A percentile compares a stretch with the other conserved stretches of the same genome.
Conservation (phyloP, 345 rosid species). For the Eucalyptus guilfoylei region DNA sequence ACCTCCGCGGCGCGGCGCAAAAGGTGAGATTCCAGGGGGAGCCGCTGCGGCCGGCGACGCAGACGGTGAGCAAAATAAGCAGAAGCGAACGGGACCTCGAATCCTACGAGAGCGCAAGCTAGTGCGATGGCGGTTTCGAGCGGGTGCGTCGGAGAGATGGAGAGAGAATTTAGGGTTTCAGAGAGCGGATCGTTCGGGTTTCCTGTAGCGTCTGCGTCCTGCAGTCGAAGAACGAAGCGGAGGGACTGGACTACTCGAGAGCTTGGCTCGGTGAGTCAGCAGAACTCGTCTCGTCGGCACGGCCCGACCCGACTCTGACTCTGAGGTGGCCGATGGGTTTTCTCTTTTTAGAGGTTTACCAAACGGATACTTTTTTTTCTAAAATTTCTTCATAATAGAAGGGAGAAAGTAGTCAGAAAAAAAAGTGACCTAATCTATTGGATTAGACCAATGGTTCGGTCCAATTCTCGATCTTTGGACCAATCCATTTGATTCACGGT, state of each 20-base stretch:
- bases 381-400: accelerated
- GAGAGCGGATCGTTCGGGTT: not conserved
- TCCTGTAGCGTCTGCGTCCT: not conserved
- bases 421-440: too few relatives aligned
- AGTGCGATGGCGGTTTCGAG: not conserved
- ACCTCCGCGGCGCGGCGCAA: not conserved
- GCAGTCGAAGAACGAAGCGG: not conserved
- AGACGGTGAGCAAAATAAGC: not conserved
- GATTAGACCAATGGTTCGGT: accelerated
- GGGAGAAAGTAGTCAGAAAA: too few relatives aligned
- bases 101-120: not conserved
- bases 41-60: not conserved
- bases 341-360: too few relatives aligned
- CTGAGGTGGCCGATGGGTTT: not conserved
- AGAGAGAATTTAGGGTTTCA: not conserved
- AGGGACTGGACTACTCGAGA: not conserved
- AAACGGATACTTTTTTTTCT: too few relatives aligned
- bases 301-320: not conserved
- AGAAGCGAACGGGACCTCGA: accelerated
- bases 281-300: not conserved
- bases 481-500: accelerated
- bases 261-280: not conserved
- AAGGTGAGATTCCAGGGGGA: not conserved
- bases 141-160: not conserved
- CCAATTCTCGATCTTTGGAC: too few relatives aligned